phyloP scores from a whole-genome alignment of 169 alveolate genomes.

The Plasmodium knowlesi region DNA sequence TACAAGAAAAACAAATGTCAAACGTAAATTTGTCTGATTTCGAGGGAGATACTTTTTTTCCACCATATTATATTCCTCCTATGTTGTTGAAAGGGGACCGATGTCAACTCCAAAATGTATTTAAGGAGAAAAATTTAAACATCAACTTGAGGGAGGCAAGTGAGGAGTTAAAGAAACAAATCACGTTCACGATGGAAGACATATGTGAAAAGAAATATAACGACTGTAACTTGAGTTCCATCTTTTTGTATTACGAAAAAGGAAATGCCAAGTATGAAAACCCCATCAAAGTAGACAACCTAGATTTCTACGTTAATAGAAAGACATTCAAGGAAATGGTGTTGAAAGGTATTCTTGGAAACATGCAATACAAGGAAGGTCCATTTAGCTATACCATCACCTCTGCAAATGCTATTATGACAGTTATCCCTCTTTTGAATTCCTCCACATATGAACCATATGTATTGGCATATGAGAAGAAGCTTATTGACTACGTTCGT shows the following conservation, averaged over 20 bases:
- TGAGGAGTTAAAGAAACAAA: constrained; percentile 16
- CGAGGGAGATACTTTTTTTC: constrained; percentile 21
- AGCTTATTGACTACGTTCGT: constrained; percentile 49
- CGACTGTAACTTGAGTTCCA: constrained; percentile 20
- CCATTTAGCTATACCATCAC: constrained; percentile 16
- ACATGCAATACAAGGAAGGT: constrained; percentile 12
- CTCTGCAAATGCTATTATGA: constrained; percentile 30
- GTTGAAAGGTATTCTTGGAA: constrained; percentile 26
- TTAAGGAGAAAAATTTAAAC: constrained; percentile 1
- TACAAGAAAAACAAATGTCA: neutral
- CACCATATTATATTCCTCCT: constrained; percentile 60
- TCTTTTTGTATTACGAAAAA: constrained; percentile 41
- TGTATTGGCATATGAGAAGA: constrained; percentile 46
- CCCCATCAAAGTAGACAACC: constrained; percentile 41
- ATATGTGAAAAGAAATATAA: constrained; percentile 28
- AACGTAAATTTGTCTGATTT: neutral
- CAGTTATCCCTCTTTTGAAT: neutral
- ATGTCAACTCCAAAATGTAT: constrained; percentile 48
- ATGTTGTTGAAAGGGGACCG: constrained; percentile 13
- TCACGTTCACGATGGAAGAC: constrained; percentile 22
- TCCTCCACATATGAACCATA: constrained; percentile 53
- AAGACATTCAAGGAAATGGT: constrained; percentile 54
- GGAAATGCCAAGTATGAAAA: constrained; percentile 40
- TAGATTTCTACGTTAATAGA: constrained; percentile 52
- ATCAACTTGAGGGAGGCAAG: constrained; percentile 32